Evolutionary conservation across 2,329 filamentous ascomycete genomes (phyloP), one percentile per base, ranked within the genome.

Genomic region (Aspergillus neoniger): DNA sequence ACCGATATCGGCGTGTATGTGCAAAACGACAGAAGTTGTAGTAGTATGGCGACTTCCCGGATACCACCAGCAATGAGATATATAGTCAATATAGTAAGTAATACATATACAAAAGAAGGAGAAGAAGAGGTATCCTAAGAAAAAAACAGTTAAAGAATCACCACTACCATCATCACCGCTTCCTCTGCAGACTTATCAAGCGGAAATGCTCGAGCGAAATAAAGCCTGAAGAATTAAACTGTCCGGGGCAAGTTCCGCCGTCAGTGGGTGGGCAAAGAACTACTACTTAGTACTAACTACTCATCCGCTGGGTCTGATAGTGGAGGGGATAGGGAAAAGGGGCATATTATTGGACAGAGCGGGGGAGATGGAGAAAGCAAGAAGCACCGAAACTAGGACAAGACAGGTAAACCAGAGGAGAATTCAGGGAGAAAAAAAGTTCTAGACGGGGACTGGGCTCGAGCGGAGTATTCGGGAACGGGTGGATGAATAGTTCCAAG

Each of bases 331-430:
- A 28, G 6, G 30, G 32, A 15, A 36, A 36, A 14, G 32, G 12
- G 32, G 32, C 49, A 19, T 38, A 15, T 55, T 38, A 57, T 62
- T 63, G 38, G 62, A 41, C 41, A 38, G 36, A 62, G 7, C 41
- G 49, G 43, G 43, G 10, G 39, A 25, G 44, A 57, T 57, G 57
- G 57, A 44, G 23, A 12, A 19, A 19, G 58, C 57, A 32, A 30
- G 28, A 30, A 30, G 28, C 10, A 30, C 47, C 30, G 38, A 38
- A 51, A 60, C 68, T 70, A 70, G 54, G 56, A 69, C 67, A 32
- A 65, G 63, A 65, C 58, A 57, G 67, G 69, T 38, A 60, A 69
- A 61, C 54, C 57, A 52, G 32, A 52, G 49, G 63, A 64, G 62
- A 63, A 23, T 19, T 12, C 10, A 12, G 7, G 14, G 32, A 41